Base-by-base conservation (phyloP, 345 rosid species). In the Triadica sebifera region DNA sequence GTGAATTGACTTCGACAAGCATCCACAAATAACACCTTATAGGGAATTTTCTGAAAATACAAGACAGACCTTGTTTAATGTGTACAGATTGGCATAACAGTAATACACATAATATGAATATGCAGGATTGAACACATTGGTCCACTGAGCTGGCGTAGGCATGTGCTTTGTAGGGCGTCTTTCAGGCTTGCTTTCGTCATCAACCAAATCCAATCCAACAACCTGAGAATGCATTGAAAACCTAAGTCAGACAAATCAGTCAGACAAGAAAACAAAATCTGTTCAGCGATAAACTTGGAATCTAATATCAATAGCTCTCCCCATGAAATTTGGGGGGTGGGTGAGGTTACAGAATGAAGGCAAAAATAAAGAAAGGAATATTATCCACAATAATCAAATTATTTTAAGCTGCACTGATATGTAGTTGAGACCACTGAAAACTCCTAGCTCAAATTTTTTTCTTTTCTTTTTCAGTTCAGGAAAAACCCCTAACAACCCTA, bases 111-210 rank as follows among this genome's bases (percentile, higher is more conserved):
- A 96, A 82, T 96, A 96, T 11, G 99, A 93, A 83, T 75, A 96
- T 20, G 99, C 97, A 69, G 99, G 99, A 79, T 96, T 96, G 83
- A 90, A 96, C 24, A 85, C 93, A 58, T 96, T 96, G 68, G 96
- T 96, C 99, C 99, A 96, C 70, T 96, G 93, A 75, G 84, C 87
- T n/a, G 99, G 99, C 37, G 99, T 93, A 63, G 99, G 98, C 99
- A 96, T 96, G 87, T 96, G 99, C 81, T 96, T 96, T 8, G 98
- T 96, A 50, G 98, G 99, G 58, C 99, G 98, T 73, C 99, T 91
- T 87, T 96, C 98, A 67, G 99, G 98, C 83, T 96, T 96, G 87
- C 95, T 96, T 85, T 96, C 99, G 75, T 96, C 98, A 81, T 96
- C 99, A 12, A 96, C 99, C 84, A 96, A 78, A 86, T 96, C 99